phyloP scores from a whole-genome alignment of 495 filamentous ascomycete species.

The Lentithecium fluviatile region DNA sequence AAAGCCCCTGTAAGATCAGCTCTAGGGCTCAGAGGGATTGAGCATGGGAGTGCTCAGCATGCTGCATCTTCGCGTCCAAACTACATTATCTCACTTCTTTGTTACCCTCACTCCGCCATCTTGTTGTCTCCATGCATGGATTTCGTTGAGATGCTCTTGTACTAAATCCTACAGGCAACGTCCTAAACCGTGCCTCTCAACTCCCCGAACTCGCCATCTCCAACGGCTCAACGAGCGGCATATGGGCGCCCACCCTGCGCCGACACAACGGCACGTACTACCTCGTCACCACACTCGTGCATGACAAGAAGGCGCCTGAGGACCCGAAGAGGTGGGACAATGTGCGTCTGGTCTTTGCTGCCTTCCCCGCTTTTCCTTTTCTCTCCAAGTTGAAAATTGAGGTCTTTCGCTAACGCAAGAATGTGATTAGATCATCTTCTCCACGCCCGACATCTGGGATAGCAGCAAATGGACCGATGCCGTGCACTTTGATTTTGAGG shows the following conservation, averaged over 20 bases:
- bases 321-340: constrained; percentile 28
- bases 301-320: constrained; percentile 23
- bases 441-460: constrained; percentile 30
- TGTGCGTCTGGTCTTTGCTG: constrained; percentile 9
- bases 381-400: too few relatives aligned
- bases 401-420: too few relatives aligned
- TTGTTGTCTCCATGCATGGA: too few relatives aligned
- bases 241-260: constrained; percentile 37
- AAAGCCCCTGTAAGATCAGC: too few relatives aligned
- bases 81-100: too few relatives aligned
- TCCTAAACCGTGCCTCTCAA: constrained; percentile 29
- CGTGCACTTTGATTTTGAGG: constrained; percentile 39
- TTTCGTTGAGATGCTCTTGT: neutral
- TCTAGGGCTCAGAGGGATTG: too few relatives aligned
- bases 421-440: constrained; percentile 29
- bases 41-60: too few relatives aligned
- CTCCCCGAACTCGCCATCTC: constrained; percentile 25
- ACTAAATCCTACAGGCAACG: constrained; percentile 24
- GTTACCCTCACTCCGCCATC: too few relatives aligned
- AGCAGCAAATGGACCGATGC: constrained; percentile 43
- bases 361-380: too few relatives aligned
- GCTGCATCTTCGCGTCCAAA: too few relatives aligned
- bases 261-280: constrained; percentile 38
- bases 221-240: constrained; percentile 34
- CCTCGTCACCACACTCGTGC: constrained; percentile 35